Base-by-base conservation (phyloP, 1,139 yeast species). In the Pichia sp. region DNA sequence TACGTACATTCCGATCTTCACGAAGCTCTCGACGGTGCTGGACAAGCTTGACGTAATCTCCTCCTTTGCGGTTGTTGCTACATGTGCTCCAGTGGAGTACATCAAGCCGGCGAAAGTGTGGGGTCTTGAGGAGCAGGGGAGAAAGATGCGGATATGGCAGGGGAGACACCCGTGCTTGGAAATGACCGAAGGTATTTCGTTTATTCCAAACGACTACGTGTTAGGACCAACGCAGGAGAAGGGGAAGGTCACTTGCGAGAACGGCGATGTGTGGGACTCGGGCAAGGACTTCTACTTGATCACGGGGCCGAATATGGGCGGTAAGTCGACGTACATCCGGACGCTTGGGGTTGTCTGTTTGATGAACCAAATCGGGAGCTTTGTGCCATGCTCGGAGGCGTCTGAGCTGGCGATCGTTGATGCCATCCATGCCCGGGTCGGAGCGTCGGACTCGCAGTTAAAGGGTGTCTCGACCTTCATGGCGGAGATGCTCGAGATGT, bases 251-350 rank as follows among this genome's bases (percentile, higher is more conserved):
- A 17, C n/a, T 0, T 48, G 44, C 36, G 50, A 41, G 7, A 48
- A 42, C 36, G 59, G 55, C 12, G 97, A 93, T 65, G 87, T 89
- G 3, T 56, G 57, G 57, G 55, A 52, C 4, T 42, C 55, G 5
- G 57, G 57, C n/a, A 76, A 83, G 17, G 89, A 87, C 55, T 92
- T 93, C 66, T 77, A 83, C 16, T 86, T 93, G 36, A 89, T 93
- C 38, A 93, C 99, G 0, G 99, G 99, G 20, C 99, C 99, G 43
- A 93, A 93, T 67, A 93, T 93, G 99, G 99, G 98, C 57, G 98
- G 98, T 66, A 93, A 93, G 69, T 90, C 97, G 1, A 92, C 98
- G 0, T 93, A 88, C 69, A 91, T 93, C 52, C 80, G 97, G 59
- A 97, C 93, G 64, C 78, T 90, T 53, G 99, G 98, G 10, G 95